Conservation (phyloP, 805 yeast genomes). For the Trichomonascus vanleenenianus region DNA sequence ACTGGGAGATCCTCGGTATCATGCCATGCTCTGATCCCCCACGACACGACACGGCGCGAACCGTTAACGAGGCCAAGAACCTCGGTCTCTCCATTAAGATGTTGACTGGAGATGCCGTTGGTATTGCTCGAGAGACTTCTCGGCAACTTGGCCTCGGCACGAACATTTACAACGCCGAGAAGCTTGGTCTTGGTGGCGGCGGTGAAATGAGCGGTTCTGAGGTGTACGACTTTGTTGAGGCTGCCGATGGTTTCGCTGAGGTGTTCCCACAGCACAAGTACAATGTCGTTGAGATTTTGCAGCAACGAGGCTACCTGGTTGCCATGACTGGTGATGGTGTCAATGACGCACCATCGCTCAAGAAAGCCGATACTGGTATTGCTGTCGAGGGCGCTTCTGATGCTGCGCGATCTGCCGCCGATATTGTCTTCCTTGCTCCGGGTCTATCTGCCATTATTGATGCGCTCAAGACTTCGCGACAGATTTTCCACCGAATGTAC, state of each 20-base stretch:
- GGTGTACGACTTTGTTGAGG: constrained; percentile 62
- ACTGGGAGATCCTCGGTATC: constrained; percentile 96
- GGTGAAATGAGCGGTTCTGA: constrained; percentile 60
- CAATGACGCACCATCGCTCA: constrained; percentile 60
- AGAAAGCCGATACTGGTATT: constrained; percentile 82
- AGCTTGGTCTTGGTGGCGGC: constrained; percentile 81
- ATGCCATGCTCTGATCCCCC: constrained; percentile 99
- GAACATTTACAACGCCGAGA: constrained; percentile 93
- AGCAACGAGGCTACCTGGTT: constrained; percentile 56
- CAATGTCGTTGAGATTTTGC: constrained; percentile 58
- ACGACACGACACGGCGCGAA: constrained; percentile 95
- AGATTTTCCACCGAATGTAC: constrained; percentile 99
- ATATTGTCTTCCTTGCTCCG: constrained; percentile 44
- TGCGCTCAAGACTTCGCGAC: constrained; percentile 81
- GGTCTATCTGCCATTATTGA: constrained; percentile 56
- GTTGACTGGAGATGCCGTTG: constrained; percentile 99
- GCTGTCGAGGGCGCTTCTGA: constrained; percentile 51
- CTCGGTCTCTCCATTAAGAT: constrained; percentile 94
- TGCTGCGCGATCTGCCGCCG: constrained; percentile 40
- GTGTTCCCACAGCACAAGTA: constrained; percentile 64
- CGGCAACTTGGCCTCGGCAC: constrained; percentile 96
- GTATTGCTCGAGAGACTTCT: constrained; percentile 97
- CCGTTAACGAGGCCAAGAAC: constrained; percentile 83
- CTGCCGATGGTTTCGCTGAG: constrained; percentile 90
- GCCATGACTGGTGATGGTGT: constrained; percentile 71